Evolutionary conservation across 768 basidiomycete genomes (phyloP).

Genomic region (Termitomyces bulborhizus): DNA sequence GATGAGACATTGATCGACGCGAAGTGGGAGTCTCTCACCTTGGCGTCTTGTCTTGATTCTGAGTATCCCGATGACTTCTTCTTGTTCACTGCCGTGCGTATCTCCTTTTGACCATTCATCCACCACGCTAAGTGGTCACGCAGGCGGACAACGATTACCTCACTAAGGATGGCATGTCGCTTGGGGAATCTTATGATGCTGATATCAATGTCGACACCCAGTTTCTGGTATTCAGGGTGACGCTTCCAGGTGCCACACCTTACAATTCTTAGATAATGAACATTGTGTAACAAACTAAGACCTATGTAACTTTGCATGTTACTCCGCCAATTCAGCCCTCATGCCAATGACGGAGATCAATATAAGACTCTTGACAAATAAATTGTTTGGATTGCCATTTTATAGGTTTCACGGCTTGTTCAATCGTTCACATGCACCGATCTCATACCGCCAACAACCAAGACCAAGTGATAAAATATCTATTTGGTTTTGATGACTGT

Average conservation of each 20-base stretch:
- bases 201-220: conserved; percentile 56
- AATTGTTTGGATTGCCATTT: too few species aligned
- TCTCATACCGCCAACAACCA: too few species aligned
- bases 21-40: conserved; percentile 64
- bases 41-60: conserved; percentile 47
- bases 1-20: conserved; percentile 51
- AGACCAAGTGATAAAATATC: too few species aligned
- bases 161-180: conserved; percentile 44
- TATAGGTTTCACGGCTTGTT: too few species aligned
- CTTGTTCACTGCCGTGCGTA: conserved; percentile 53
- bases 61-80: conserved; percentile 60
- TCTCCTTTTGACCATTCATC: background rate
- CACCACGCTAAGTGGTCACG: background rate
- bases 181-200: conserved; percentile 46
- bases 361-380: too few species aligned
- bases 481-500: background rate
- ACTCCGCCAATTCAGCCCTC: background rate
- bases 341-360: too few species aligned
- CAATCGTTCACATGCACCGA: too few species aligned
- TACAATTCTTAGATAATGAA: background rate
- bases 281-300: too few species aligned
- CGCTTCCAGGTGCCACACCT: conserved; percentile 34
- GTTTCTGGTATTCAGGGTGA: conserved; percentile 56
- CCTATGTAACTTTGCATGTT: background rate
- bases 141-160: conserved; percentile 64